Conservation (phyloP, 2,329 filamentous ascomycete species). For the Paraconiothyrium sp. region DNA sequence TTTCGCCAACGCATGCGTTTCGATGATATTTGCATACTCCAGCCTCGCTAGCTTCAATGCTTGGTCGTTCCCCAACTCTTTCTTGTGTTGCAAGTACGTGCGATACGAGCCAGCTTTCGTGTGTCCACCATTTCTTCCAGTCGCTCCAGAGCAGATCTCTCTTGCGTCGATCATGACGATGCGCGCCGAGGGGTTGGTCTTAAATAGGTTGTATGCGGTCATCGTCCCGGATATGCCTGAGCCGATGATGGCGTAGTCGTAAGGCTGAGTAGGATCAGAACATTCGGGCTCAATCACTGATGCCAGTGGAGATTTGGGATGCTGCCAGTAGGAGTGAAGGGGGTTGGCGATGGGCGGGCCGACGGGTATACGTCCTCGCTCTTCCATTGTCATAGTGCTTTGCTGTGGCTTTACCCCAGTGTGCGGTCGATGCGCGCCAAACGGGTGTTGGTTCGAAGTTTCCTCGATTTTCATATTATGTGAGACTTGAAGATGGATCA, state of each 20-base stretch:
- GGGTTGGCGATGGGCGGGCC: slow-evolving; percentile 44
- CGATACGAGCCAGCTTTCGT: slow-evolving; percentile 62
- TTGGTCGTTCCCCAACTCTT: slow-evolving; percentile 57
- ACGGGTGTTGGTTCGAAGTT: not conserved
- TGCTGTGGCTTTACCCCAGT: not conserved
- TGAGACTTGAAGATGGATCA: not conserved
- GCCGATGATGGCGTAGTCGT: slow-evolving; percentile 51
- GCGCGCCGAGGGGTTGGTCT: slow-evolving; percentile 19
- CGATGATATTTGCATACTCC: slow-evolving; percentile 58
- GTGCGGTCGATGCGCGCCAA: not conserved
- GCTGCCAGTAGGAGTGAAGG: slow-evolving; percentile 54
- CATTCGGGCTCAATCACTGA: slow-evolving; percentile 42
- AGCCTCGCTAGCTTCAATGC: slow-evolving; percentile 57
- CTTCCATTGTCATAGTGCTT: slow-evolving; percentile 35
- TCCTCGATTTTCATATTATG: not conserved
- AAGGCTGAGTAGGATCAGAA: slow-evolving; percentile 29
- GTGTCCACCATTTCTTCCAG: slow-evolving; percentile 58
- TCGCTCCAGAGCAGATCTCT: slow-evolving; percentile 51
- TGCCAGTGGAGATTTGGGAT: slow-evolving; percentile 49
- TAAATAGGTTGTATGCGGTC: slow-evolving; percentile 49
- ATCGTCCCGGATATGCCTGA: slow-evolving; percentile 53
- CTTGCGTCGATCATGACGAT: slow-evolving; percentile 54
- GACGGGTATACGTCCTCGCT: slow-evolving; percentile 40
- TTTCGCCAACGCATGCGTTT: slow-evolving; percentile 64
- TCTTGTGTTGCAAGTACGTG: slow-evolving; percentile 60